A percentile compares a stretch with the other conserved stretches of the same genome.
These are phyloP conservation scores for Hemerocallis citrina DNA, from an alignment of 106 monocot species.

Conservation along the genomic window DNA sequence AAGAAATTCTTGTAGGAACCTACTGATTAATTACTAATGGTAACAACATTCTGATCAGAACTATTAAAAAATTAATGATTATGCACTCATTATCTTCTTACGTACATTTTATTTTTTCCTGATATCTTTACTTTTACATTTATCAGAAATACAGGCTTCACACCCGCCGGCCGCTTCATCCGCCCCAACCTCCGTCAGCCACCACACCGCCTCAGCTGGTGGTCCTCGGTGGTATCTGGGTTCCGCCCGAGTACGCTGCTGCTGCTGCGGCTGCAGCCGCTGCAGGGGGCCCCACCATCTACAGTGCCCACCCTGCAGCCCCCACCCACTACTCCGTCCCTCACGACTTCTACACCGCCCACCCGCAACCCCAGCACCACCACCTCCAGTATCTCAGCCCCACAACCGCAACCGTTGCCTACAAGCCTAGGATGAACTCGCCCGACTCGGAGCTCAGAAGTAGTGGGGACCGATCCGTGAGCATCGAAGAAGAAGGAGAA, in stretches of 20 bases:
- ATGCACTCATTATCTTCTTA: background rate
- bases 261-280: slow-evolving; percentile 22
- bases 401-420: slow-evolving; percentile 1
- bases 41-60: no score
- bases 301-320: slow-evolving; percentile 34
- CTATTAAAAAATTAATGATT: background rate
- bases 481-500: slow-evolving; percentile 50
- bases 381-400: slow-evolving; percentile 9
- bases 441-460: slow-evolving; percentile 32
- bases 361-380: slow-evolving; percentile 16
- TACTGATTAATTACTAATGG: no score
- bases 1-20: no score
- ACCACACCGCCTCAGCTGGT: slow-evolving; percentile 53
- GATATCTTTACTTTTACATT: background rate
- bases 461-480: slow-evolving; percentile 36
- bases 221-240: slow-evolving; percentile 90
- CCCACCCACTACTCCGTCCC: slow-evolving; percentile 21
- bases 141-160: slow-evolving; percentile 81
- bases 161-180: slow-evolving; percentile 66
- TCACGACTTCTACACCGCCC: slow-evolving; percentile 60
- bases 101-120: background rate
- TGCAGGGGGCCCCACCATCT: slow-evolving; percentile 22
- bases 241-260: slow-evolving; percentile 76
- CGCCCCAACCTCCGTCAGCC: slow-evolving; percentile 20
- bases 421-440: slow-evolving; percentile 14